phyloP scores from a whole-genome alignment of 1,284 basidiomycete genomes.

The Ganoderma boninense region DNA sequence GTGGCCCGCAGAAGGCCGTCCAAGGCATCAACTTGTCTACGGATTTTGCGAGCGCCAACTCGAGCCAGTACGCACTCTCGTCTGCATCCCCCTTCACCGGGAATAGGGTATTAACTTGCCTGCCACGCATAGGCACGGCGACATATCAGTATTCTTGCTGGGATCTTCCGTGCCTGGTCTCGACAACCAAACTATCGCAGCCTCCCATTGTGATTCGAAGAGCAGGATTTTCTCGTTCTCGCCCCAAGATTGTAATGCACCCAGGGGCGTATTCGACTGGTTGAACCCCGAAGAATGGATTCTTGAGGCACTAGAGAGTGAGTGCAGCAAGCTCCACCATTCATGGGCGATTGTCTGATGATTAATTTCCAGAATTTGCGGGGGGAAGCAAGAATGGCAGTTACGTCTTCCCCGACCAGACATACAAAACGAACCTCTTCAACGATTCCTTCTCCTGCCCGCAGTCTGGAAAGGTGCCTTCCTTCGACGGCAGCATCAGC shows the following conservation, averaged over 20 bases:
- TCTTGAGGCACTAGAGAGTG: too few species aligned
- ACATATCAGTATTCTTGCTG: not conserved
- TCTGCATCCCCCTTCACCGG: not conserved
- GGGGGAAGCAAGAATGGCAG: not conserved
- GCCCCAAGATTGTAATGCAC: too few species aligned
- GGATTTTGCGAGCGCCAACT: constrained; percentile 47
- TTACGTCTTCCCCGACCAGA: constrained; percentile 12
- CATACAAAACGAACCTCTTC: not conserved
- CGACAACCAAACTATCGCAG: too few species aligned
- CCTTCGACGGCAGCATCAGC: constrained; percentile 1
- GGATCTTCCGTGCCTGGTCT: not conserved
- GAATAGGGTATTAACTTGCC: not conserved
- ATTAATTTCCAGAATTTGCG: not conserved
- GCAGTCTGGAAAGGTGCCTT: not conserved
- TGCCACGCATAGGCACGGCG: not conserved
- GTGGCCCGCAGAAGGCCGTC: constrained; percentile 45
- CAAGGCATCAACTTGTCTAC: constrained; percentile 52
- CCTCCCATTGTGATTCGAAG: too few species aligned
- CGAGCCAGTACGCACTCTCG: constrained; percentile 35
- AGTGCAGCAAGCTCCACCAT: too few species aligned
- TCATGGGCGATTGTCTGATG: too few species aligned
- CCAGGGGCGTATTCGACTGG: not conserved
- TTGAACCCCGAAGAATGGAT: not conserved
- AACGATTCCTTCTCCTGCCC: constrained; percentile 8
- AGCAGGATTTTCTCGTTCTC: too few species aligned